phyloP scores from a whole-genome alignment of 768 basidiomycete genomes.

The Coprinellus micaceus region DNA sequence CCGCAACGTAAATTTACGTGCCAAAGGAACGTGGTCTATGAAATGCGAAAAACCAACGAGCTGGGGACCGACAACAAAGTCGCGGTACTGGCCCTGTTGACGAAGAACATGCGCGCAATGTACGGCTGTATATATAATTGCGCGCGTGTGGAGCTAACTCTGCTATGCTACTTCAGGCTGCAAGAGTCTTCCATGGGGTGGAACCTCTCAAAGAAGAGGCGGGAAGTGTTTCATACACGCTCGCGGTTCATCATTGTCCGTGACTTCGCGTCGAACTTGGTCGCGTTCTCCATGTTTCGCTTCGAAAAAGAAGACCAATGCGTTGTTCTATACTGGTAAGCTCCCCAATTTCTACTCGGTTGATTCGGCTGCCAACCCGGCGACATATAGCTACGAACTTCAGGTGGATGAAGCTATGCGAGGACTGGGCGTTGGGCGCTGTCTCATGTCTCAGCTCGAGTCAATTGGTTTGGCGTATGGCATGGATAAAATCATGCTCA shows the following conservation, averaged over 20 bases:
- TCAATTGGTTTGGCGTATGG: constrained; percentile 46
- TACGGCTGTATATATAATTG: constrained; percentile 26
- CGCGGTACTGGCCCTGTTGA: constrained; percentile 51
- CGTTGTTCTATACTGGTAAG: constrained; percentile 68
- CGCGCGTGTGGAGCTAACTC: background rate
- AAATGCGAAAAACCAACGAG: constrained; percentile 16
- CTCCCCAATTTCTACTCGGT: constrained; percentile 1
- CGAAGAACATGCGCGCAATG: constrained; percentile 56
- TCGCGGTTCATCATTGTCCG: constrained; percentile 59
- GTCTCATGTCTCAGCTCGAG: constrained; percentile 46
- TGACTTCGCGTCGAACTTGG: constrained; percentile 15
- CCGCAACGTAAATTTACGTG: background rate
- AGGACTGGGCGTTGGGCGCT: constrained; percentile 57
- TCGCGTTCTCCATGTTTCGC: constrained; percentile 59
- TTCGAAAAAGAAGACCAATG: constrained; percentile 67
- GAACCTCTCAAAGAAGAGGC: constrained; percentile 51
- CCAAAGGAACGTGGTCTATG: constrained; percentile 8
- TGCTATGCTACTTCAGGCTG: constrained; percentile 37
- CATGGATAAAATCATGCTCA: constrained; percentile 74
- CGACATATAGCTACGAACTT: constrained; percentile 69
- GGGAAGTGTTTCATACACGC: constrained; percentile 55
- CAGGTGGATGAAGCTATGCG: constrained; percentile 49
- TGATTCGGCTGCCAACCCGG: background rate
- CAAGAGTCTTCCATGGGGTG: constrained; percentile 60
- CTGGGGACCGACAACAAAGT: constrained; percentile 34